These are phyloP conservation scores for Xylaria venustula DNA, from an alignment of 495 filamentous ascomycete genomes.

Conservation along the genomic window DNA sequence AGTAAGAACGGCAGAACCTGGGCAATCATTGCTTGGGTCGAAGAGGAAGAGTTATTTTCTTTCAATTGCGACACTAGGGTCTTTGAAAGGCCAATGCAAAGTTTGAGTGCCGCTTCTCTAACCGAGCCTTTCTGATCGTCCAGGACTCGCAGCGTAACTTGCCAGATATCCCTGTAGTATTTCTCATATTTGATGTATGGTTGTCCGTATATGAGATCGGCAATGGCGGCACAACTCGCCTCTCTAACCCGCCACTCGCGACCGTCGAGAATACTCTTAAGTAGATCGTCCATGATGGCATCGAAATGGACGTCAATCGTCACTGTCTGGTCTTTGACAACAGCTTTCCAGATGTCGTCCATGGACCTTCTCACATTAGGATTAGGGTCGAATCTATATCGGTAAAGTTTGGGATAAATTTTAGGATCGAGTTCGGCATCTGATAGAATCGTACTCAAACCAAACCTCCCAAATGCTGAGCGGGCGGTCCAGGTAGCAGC, in stretches of 20 bases:
- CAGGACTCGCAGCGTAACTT: conserved; percentile 74
- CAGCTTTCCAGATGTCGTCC: conserved; percentile 93
- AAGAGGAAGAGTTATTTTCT: conserved; percentile 66
- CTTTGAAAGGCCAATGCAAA: conserved; percentile 79
- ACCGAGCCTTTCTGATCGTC: conserved; percentile 96
- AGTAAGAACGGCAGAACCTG: conserved; percentile 87
- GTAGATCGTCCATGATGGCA: conserved; percentile 77
- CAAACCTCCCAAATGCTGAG: conserved; percentile 91
- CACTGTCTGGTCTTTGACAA: conserved; percentile 77
- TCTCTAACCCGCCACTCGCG: conserved; percentile 92
- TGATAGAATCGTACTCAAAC: conserved; percentile 85
- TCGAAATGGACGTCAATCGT: conserved; percentile 78
- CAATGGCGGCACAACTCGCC: conserved; percentile 86
- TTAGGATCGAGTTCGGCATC: conserved; percentile 88
- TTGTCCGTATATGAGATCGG: conserved; percentile 76
- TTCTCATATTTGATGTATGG: conserved; percentile 75
- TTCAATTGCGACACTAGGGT: conserved; percentile 84
- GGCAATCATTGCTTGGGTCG: conserved; percentile 73
- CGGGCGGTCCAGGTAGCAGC: conserved; percentile 94
- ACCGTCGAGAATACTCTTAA: conserved; percentile 74
- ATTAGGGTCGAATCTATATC: conserved; percentile 94
- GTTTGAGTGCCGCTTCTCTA: conserved; percentile 70
- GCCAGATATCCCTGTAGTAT: conserved; percentile 83
- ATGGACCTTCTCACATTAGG: conserved; percentile 88
- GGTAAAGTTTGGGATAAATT: conserved; percentile 89